Conservation (phyloP, 164 flowering plant genomes). For the Nymphaea colorata region DNA sequence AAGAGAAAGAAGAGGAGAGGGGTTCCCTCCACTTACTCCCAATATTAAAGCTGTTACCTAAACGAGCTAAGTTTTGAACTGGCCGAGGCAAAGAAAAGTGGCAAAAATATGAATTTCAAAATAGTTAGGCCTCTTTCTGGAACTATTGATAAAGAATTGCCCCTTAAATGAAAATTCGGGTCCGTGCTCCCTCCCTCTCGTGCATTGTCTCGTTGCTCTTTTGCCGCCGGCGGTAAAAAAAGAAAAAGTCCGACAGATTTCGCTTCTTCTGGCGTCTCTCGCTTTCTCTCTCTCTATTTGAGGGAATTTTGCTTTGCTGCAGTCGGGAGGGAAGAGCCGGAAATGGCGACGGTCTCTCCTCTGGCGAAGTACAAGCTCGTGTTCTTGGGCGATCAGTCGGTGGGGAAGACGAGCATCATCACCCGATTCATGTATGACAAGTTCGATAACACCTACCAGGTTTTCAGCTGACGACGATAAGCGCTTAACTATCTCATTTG, state of each 20-base stretch:
- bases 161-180: background rate
- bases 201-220: background rate
- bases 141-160: too few relatives aligned
- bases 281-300: background rate
- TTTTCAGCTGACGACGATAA: too few relatives aligned
- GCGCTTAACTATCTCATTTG: too few relatives aligned
- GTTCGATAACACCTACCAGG: constrained; percentile 60
- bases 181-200: background rate
- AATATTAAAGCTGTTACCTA: too few relatives aligned
- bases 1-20: too few relatives aligned
- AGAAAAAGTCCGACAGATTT: background rate
- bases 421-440: constrained; percentile 69
- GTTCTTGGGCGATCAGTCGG: constrained; percentile 44
- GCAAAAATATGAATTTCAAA: too few relatives aligned
- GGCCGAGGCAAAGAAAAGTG: too few relatives aligned
- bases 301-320: background rate
- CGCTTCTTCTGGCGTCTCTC: background rate
- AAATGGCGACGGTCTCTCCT: constrained; percentile 57
- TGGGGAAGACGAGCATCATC: constrained; percentile 44
- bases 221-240: background rate
- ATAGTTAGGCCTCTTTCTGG: too few relatives aligned
- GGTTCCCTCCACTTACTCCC: too few relatives aligned
- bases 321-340: background rate
- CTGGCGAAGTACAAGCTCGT: constrained; percentile 58
- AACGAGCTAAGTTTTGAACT: too few relatives aligned